Conservation (phyloP, 2,329 filamentous ascomycete genomes). For the Diplodia sapinea region DNA sequence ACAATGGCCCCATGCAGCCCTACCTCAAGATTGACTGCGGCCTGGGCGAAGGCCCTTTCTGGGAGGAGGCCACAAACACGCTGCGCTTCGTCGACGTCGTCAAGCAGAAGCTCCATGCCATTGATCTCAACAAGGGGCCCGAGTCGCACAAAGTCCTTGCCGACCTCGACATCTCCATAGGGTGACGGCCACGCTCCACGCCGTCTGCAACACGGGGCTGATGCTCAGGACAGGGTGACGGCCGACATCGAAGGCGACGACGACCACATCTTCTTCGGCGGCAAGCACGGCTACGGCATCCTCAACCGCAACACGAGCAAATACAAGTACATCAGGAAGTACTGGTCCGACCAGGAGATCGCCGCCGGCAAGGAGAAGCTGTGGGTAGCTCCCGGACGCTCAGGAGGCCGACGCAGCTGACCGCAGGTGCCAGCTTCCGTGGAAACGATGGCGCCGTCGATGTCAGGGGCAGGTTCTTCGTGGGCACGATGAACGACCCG, state of each 20-base stretch:
- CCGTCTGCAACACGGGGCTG: constrained; percentile 7
- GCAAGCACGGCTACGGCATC: constrained; percentile 82
- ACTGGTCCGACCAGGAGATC: constrained; percentile 59
- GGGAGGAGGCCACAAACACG: constrained; percentile 67
- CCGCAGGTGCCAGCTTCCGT: constrained; percentile 55
- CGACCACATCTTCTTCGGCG: constrained; percentile 74
- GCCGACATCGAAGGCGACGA: constrained; percentile 75
- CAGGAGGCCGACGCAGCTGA: constrained; percentile 2
- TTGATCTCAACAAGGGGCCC: constrained; percentile 69
- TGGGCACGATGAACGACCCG: constrained; percentile 86
- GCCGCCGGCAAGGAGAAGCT: constrained; percentile 53
- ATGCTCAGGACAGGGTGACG: constrained; percentile 55
- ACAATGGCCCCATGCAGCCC: constrained; percentile 41
- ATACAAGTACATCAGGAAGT: constrained; percentile 62
- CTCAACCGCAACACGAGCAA: constrained; percentile 68
- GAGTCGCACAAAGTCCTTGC: constrained; percentile 61
- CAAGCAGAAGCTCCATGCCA: constrained; percentile 72
- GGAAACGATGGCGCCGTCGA: constrained; percentile 85
- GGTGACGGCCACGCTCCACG: constrained; percentile 46
- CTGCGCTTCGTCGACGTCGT: constrained; percentile 85
- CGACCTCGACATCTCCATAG: constrained; percentile 64
- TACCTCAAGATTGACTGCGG: constrained; percentile 68
- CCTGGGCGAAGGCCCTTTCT: constrained; percentile 77
- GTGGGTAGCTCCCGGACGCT: constrained; percentile 41
- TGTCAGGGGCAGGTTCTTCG: constrained; percentile 80